These are phyloP conservation scores for Cadophora sp. DNA, from an alignment of 2,329 filamentous ascomycete species.

Conservation along the genomic window DNA sequence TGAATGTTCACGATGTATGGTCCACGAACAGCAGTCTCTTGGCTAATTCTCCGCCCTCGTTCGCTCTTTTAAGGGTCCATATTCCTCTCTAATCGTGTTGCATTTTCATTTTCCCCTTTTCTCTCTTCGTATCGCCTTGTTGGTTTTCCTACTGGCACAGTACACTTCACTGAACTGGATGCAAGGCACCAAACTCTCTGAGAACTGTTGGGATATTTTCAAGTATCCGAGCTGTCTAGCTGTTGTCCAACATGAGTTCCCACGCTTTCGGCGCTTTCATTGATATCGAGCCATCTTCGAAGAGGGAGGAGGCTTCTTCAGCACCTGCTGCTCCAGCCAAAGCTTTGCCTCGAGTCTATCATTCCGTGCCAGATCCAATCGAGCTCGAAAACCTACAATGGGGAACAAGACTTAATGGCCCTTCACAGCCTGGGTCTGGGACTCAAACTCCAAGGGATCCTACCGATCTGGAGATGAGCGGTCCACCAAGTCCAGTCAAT, in stretches of 20 bases:
- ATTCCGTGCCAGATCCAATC: conserved; percentile 40
- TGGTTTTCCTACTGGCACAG: background rate
- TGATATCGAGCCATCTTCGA: conserved; percentile 36
- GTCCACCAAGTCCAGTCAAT: conserved; percentile 55
- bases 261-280: conserved; percentile 40
- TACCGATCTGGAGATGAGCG: conserved; percentile 56
- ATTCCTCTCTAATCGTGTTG: background rate
- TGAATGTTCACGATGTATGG: conserved; percentile 1
- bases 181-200: background rate
- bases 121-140: background rate
- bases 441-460: conserved; percentile 36
- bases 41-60: conserved; percentile 3
- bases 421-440: conserved; percentile 35
- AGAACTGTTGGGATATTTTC: conserved; percentile 1
- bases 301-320: conserved; percentile 19
- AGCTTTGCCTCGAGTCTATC: conserved; percentile 41
- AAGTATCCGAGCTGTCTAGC: background rate
- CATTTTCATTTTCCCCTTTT: background rate
- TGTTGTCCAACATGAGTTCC: conserved; percentile 34
- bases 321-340: conserved; percentile 40
- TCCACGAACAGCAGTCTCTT: background rate
- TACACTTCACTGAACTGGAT: background rate
- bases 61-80: background rate
- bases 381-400: conserved; percentile 42
- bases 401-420: conserved; percentile 35